Conservation (phyloP, 2,329 filamentous ascomycete genomes). For the Colletotrichum zoysiae region DNA sequence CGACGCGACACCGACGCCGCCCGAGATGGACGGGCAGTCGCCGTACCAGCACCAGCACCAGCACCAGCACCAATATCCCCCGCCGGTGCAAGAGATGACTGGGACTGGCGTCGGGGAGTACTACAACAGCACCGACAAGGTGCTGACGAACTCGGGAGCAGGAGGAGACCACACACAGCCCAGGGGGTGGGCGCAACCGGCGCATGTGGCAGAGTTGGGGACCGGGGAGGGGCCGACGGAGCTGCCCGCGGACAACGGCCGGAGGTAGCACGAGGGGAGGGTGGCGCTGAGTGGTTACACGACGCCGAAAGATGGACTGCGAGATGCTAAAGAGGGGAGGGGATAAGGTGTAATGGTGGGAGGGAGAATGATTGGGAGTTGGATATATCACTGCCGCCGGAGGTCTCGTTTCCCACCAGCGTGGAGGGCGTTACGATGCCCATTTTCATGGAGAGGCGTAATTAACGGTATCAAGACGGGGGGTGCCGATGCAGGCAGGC, state of each 20-base stretch:
- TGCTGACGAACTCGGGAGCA: constrained; percentile 18
- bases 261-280: constrained; percentile 9
- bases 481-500: too few species aligned
- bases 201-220: constrained; percentile 17
- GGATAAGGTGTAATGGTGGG: constrained; percentile 4
- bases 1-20: background rate
- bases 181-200: constrained; percentile 20
- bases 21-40: constrained; percentile 14
- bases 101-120: constrained; percentile 19
- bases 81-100: constrained; percentile 22
- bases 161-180: constrained; percentile 21
- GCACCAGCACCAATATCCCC: constrained; percentile 14
- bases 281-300: background rate
- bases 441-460: constrained; percentile 7
- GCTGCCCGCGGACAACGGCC: constrained; percentile 14
- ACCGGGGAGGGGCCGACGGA: constrained; percentile 17
- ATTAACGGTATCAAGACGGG: background rate
- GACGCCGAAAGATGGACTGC: background rate
- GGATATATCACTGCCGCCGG: constrained; percentile 15
- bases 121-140: constrained; percentile 38
- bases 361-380: background rate
- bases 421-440: constrained; percentile 11
- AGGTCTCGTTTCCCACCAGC: constrained; percentile 4
- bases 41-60: background rate
- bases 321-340: background rate